Evolutionary conservation across 345 rosid genomes (phyloP).

Genomic region (Corymbia maculata): DNA sequence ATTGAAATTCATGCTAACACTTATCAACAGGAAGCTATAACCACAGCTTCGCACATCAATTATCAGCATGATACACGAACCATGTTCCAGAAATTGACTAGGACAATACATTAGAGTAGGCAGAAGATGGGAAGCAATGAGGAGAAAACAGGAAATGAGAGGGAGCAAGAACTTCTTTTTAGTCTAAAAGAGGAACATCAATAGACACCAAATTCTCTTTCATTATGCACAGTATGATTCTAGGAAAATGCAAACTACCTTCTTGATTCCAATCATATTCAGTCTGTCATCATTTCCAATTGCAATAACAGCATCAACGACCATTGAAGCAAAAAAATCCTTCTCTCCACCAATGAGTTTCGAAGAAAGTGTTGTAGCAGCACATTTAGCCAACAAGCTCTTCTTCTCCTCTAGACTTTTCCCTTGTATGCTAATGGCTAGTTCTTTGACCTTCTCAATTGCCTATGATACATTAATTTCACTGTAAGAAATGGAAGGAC

Average conservation of each 20-base stretch:
- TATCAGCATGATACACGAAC: background rate
- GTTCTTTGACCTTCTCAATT: slow-evolving; percentile 68
- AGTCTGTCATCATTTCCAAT: slow-evolving; percentile 80
- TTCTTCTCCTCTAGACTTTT: slow-evolving; percentile 91
- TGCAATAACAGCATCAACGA: slow-evolving; percentile 89
- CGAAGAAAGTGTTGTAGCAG: slow-evolving; percentile 91
- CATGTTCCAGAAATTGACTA: background rate
- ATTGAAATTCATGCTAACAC: background rate
- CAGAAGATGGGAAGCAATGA: background rate
- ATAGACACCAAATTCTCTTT: background rate
- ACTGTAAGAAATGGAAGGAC: background rate
- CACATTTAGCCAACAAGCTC: slow-evolving; percentile 75
- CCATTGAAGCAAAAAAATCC: slow-evolving; percentile 90
- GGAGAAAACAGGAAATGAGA: background rate
- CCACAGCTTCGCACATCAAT: background rate
- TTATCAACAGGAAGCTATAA: background rate
- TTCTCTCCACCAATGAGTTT: slow-evolving; percentile 98
- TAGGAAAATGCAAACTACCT: slow-evolving; percentile 25
- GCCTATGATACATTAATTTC: slow-evolving; percentile 31
- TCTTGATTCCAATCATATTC: slow-evolving; percentile 88
- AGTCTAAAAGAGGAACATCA: background rate
- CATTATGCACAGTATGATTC: background rate
- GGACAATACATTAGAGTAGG: background rate
- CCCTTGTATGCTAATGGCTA: slow-evolving; percentile 89
- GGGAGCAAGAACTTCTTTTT: background rate